Base-by-base conservation (phyloP, 805 yeast genomes). In the Yueomyces sp. region DNA sequence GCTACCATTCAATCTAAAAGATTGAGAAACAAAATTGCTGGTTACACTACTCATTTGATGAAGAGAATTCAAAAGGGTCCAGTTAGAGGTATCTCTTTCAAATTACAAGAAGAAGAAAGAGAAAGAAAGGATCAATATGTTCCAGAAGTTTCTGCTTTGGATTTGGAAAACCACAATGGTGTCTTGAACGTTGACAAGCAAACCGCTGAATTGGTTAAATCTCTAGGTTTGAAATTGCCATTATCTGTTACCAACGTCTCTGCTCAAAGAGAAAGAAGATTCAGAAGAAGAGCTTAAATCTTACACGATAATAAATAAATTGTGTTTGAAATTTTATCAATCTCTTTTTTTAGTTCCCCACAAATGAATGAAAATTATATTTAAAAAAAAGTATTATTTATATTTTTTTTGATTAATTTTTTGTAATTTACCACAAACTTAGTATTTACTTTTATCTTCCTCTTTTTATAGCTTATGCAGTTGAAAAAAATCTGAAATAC, bases 41-140 rank as follows among this genome's bases (percentile, higher is more conserved):
- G 99, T 73, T 92, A 90, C 95, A 92, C 98, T 74, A 92, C 98
- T 68, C 99, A 92, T 76, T 82, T 92, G 74, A 94, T 92, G 98
- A 92, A 86, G 81, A 88, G 99, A 80, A 92, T 92, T 69, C 97
- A 94, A 77, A 92, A 90, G 81, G 99, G 99, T 71, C 99, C 99
- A 79, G 99, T 92, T 65, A 88, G 97, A 82, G 99, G 99, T 78
- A 94, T 92, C 64, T 92, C 99, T 64, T 92, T 92, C 95, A 94
- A 94, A 76, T 85, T 92, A 69, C 99, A 92, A 81, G 99, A 92
- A 79, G 99, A 92, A 79, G 99, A 92, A 83, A 90, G 98, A 82
- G 99, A 92, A 80, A 85, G 98, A 79, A 92, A 94, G 78, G 97
- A 92, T 76, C 98, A 92, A 79, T 92, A 88, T 76, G 98, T 94